Conservation (phyloP, 306 rosid species). For the Trifolium repens region DNA sequence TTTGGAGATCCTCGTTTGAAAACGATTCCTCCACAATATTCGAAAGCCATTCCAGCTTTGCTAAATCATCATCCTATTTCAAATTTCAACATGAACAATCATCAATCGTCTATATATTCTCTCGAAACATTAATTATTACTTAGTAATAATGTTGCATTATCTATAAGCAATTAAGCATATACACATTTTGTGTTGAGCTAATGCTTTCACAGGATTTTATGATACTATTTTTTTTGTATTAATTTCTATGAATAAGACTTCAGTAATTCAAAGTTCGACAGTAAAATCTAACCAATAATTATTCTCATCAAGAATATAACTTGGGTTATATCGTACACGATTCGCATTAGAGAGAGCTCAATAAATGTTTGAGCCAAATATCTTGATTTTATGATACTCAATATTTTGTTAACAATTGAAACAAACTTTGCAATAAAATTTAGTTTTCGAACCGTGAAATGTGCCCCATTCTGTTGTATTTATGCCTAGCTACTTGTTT, state of each 20-base stretch:
- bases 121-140: background rate
- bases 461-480: conserved; percentile 2
- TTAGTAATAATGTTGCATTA: background rate
- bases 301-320: too few species aligned
- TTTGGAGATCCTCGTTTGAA: conserved; percentile 74
- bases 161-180: background rate
- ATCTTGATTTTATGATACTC: background rate
- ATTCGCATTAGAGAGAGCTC: too few species aligned
- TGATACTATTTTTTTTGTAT: background rate
- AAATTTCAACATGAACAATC: background rate
- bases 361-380: too few species aligned
- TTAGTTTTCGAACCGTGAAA: conserved; percentile 8
- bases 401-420: conserved; percentile 2
- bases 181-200: background rate
- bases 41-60: conserved; percentile 86
- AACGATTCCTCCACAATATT: conserved; percentile 81
- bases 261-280: too few species aligned
- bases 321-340: too few species aligned
- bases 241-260: too few species aligned
- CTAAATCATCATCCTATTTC: conserved; percentile 73
- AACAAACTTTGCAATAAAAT: background rate
- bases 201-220: background rate
- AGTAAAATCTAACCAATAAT: too few species aligned
- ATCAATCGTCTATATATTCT: background rate
- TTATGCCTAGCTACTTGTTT: conserved; percentile 6